Percentiles rank a stretch among this genome's conserved stretches.
These are phyloP conservation scores for Trichosporon sp. DNA, from an alignment of 1,284 basidiomycete genomes.

Conservation along the genomic window DNA sequence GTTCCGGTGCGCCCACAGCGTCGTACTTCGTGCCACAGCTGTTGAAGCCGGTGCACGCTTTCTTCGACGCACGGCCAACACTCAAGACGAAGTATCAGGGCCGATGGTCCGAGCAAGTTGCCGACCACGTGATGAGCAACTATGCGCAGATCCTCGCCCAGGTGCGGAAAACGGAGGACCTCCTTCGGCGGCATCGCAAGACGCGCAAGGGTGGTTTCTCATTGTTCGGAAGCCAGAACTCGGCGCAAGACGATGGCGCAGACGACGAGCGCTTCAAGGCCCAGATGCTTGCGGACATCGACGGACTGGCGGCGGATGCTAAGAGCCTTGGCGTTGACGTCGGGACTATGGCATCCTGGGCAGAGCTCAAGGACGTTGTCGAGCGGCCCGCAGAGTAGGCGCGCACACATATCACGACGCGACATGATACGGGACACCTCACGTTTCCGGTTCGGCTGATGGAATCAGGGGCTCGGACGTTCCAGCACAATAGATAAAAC, in stretches of 20 bases:
- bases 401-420: neutral
- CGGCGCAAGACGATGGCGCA: slow-evolving; percentile 39
- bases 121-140: slow-evolving; percentile 63
- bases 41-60: slow-evolving; percentile 71
- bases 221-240: slow-evolving; percentile 54
- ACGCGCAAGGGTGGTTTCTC: slow-evolving; percentile 68
- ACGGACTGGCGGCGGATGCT: slow-evolving; percentile 72
- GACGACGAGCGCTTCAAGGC: slow-evolving; percentile 58
- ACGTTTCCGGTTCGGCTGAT: neutral
- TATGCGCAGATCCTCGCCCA: slow-evolving; percentile 60
- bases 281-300: slow-evolving; percentile 82
- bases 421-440: neutral
- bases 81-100: slow-evolving; percentile 57
- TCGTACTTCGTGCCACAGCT: slow-evolving; percentile 79
- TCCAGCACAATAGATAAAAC: neutral
- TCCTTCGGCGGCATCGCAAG: slow-evolving; percentile 74
- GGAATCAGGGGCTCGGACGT: neutral
- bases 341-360: slow-evolving; percentile 50
- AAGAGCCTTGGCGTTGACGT: slow-evolving; percentile 61
- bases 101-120: slow-evolving; percentile 60
- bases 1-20: slow-evolving; percentile 56
- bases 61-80: slow-evolving; percentile 59
- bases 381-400: slow-evolving; percentile 29
- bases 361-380: slow-evolving; percentile 40
- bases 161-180: slow-evolving; percentile 87